Evolutionary conservation across 441 rosid genomes (phyloP).

Genomic region (Populus hybrid): DNA sequence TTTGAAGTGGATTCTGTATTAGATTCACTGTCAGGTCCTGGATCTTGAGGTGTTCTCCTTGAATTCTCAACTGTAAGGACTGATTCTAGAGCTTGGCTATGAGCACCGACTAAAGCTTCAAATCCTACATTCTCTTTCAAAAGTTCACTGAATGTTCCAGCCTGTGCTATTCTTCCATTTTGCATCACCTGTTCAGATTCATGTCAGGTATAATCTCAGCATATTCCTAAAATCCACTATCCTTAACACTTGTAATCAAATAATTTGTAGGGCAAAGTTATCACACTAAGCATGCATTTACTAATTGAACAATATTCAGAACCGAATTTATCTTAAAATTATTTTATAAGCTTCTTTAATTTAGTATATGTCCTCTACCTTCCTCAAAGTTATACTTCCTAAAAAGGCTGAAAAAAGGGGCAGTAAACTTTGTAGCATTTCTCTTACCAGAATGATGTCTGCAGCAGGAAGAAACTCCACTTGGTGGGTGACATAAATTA

Average conservation of each 20-base stretch:
- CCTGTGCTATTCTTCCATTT: conserved; percentile 86
- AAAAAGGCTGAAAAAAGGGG: not conserved
- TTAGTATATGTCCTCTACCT: not conserved
- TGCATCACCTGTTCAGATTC: conserved; percentile 71
- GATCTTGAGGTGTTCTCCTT: conserved; percentile 41
- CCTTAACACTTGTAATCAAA: not conserved
- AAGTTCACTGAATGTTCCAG: conserved; percentile 80
- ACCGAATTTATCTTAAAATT: not conserved
- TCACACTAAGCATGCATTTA: not conserved
- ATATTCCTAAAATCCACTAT: not conserved
- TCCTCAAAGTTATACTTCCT: not conserved
- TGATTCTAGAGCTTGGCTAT: conserved; percentile 74
- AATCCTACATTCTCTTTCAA: conserved; percentile 78
- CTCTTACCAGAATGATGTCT: conserved; percentile 87
- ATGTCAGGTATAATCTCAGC: conserved; percentile 4
- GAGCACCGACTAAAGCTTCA: conserved; percentile 91
- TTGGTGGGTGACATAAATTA: conserved; percentile 95
- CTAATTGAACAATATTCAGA: not conserved
- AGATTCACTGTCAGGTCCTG: conserved; percentile 35
- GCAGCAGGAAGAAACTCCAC: conserved; percentile 98
- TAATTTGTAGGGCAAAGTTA: not conserved
- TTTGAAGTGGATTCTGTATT: conserved; percentile 36
- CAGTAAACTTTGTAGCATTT: not conserved
- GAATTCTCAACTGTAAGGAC: conserved; percentile 59
- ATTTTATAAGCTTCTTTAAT: not conserved